These are phyloP conservation scores for Gymnopilus dilepis DNA, from an alignment of 768 basidiomycete species.

Conservation along the genomic window DNA sequence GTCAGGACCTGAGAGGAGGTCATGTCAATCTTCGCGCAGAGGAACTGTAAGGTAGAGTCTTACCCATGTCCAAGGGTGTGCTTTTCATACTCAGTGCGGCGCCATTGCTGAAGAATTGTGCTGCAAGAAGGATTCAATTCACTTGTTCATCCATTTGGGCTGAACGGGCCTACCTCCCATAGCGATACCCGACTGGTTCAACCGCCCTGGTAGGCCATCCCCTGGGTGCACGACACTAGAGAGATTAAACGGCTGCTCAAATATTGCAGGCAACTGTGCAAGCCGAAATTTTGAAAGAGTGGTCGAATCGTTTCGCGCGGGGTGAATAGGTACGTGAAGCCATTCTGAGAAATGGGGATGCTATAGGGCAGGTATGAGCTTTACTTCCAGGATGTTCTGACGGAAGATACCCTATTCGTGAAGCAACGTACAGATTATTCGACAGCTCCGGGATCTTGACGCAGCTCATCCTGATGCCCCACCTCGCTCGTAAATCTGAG, in stretches of 20 bases:
- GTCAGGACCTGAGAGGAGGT: slow-evolving; percentile 26
- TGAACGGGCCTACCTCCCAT: slow-evolving; percentile 15
- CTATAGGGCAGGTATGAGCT: not conserved
- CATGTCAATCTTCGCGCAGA: too few relatives aligned
- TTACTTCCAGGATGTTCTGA: not conserved
- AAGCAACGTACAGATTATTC: slow-evolving; percentile 40
- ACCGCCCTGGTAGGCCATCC: slow-evolving; percentile 6
- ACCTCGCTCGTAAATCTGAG: slow-evolving; percentile 43
- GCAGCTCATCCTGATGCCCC: slow-evolving; percentile 47
- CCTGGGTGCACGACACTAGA: slow-evolving; percentile 7
- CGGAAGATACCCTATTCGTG: too few relatives aligned
- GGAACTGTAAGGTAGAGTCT: not conserved
- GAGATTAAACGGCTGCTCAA: slow-evolving; percentile 25
- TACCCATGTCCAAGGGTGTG: slow-evolving; percentile 34
- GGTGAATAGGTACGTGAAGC: slow-evolving; percentile 39
- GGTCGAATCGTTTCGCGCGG: slow-evolving; percentile 36
- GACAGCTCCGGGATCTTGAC: slow-evolving; percentile 34
- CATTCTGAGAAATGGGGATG: slow-evolving; percentile 12
- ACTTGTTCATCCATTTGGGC: not conserved
- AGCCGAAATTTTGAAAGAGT: slow-evolving; percentile 39
- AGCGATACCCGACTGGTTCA: slow-evolving; percentile 10
- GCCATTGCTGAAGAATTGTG: slow-evolving; percentile 40
- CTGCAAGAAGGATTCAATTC: slow-evolving; percentile 21
- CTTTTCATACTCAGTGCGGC: slow-evolving; percentile 36
- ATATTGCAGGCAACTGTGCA: slow-evolving; percentile 34